A percentile compares a stretch with the other conserved stretches of the same genome.
phyloP scores from a whole-genome alignment of 2,329 filamentous ascomycete species.

The Akanthomyces muscarius region DNA sequence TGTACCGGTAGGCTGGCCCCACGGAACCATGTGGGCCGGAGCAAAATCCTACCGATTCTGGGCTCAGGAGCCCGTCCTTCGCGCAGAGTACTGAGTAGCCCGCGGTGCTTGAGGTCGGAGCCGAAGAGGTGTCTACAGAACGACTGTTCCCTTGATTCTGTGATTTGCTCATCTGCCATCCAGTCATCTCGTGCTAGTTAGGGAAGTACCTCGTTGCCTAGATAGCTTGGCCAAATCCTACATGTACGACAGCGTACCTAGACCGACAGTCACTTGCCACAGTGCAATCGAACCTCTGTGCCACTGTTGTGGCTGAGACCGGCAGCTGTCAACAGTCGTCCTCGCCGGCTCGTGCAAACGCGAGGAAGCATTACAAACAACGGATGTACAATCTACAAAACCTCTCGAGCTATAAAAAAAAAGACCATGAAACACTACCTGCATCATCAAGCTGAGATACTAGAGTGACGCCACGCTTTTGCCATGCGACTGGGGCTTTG shows the following conservation, averaged over 20 bases:
- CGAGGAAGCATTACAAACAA: background rate
- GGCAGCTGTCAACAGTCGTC: background rate
- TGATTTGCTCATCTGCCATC: background rate
- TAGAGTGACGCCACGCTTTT: background rate
- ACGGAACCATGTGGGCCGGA: background rate
- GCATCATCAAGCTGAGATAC: background rate
- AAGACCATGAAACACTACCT: background rate
- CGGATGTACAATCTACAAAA: background rate
- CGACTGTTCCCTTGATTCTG: background rate
- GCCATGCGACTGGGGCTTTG: background rate
- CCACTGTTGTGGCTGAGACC: constrained; percentile 8
- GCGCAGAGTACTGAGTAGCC: background rate
- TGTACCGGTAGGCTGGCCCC: background rate
- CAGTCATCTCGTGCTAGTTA: background rate
- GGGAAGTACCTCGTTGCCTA: no score
- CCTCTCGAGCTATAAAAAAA: no score
- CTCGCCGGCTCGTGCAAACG: background rate
- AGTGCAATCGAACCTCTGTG: background rate
- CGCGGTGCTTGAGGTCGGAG: background rate
- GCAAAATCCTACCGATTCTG: background rate
- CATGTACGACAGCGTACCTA: background rate
- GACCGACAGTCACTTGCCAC: background rate
- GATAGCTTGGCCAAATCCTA: no score
- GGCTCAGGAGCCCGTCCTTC: background rate
- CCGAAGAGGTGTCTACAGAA: background rate